Base-by-base conservation (phyloP, 306 rosid species). In the Lathyrus sativus region DNA sequence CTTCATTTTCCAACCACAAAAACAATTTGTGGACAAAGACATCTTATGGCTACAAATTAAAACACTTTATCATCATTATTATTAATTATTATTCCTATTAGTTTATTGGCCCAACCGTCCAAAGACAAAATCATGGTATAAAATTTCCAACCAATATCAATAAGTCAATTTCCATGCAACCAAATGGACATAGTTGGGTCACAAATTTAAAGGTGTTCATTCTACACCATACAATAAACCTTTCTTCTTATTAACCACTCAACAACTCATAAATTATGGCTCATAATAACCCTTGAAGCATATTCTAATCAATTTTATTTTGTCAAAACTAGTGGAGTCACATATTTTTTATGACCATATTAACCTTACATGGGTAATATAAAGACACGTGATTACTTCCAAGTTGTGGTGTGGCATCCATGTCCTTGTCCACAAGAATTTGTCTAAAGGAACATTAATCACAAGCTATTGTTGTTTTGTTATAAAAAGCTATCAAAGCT, bases 11-110 rank as follows among this genome's bases (percentile, higher is more conserved):
- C 62, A 62, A 63, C 90, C 88, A 79, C 56, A 76, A 38, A 63
- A 79, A 55, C 76, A 83, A 55, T 53, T 56, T 58, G 86, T 75
- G 88, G 85, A 76, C 86, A 70, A 69, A 46, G 78, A 81, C 87
- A 46, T 45, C 3, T 51, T 48, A 9, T 73, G 65, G 9, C 64
- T 54, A 22, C 17, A 73, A 79, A 73, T 72, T 9, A 15, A 61
- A 55, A 67, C 65, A 22, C 58, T 19, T 37, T 6, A 33, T 33
- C 8, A 6, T 33, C 0, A 6, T 6, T 33, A 6, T 33, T 35
- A 33, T 33, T 6, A 6, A 33, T 6, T 33, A 35, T 35, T 35
- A 35, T 53, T 53, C 22, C 12, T 37, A 33, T 18, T 38, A 66
- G 44, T 45, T 29, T 26, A 31, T 56, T 70, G 75, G 57, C 72